Conservation (phyloP, 1,284 basidiomycete genomes). For the Mixia osmundae region DNA sequence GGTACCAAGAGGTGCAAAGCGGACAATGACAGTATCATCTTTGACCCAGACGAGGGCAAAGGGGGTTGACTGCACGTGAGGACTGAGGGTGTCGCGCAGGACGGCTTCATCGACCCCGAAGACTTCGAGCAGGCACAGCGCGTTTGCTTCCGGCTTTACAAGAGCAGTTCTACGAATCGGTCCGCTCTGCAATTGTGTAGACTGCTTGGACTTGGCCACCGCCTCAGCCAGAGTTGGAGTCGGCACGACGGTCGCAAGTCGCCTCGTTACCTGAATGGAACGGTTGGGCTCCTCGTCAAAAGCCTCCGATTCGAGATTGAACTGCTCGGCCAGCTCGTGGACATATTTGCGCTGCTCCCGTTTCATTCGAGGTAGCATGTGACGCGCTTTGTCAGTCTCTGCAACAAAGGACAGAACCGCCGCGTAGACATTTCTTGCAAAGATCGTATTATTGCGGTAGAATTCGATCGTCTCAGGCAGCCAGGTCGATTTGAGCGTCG, state of each 20-base stretch:
- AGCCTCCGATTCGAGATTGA: conserved; percentile 13
- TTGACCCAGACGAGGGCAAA: conserved; percentile 7
- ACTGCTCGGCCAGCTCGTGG: conserved; percentile 15
- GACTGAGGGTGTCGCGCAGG: conserved; percentile 11
- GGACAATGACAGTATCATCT: too few relatives aligned
- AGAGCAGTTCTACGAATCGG: neutral
- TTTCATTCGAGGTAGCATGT: conserved; percentile 16
- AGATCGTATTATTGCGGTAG: conserved; percentile 9
- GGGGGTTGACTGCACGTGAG: conserved; percentile 6
- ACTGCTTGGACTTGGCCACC: neutral
- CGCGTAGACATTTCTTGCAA: conserved; percentile 1
- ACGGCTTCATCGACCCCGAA: conserved; percentile 15
- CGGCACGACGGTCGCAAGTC: conserved; percentile 11
- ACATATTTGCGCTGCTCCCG: conserved; percentile 16
- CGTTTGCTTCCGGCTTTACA: conserved; percentile 5
- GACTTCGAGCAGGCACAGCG: conserved; percentile 13
- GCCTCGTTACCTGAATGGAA: conserved; percentile 13
- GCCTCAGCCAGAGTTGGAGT: conserved; percentile 15
- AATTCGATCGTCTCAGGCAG: conserved; percentile 5
- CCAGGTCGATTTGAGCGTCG: conserved; percentile 3
- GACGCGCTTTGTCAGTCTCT: conserved; percentile 10
- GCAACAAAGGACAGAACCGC: conserved; percentile 5
- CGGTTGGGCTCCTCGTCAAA: conserved; percentile 17
- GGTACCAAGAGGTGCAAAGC: too few relatives aligned
- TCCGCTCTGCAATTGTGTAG: neutral